Conservation (phyloP, 108 stramenopile genomes). For the Skeletonema menzelii region DNA sequence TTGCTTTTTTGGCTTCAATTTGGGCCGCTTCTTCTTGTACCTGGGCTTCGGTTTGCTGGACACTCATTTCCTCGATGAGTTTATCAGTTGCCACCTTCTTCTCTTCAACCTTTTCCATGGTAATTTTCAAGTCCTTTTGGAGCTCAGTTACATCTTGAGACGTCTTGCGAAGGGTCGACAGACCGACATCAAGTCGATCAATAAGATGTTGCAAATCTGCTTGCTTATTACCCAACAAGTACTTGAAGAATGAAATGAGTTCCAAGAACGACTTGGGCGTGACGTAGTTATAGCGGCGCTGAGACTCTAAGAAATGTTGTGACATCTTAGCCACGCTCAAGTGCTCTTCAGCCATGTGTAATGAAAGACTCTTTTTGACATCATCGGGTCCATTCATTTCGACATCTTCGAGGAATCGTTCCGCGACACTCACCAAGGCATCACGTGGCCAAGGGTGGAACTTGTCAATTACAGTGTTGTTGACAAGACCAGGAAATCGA, state of each 20-base stretch:
- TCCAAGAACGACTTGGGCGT: constrained; percentile 92
- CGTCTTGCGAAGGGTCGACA: constrained; percentile 84
- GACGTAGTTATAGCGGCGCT: constrained; percentile 89
- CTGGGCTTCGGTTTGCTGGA: constrained; percentile 78
- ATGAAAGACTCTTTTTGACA: constrained; percentile 54
- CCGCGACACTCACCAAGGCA: constrained; percentile 83
- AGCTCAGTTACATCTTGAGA: constrained; percentile 85
- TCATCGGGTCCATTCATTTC: constrained; percentile 54
- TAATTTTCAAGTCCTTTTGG: constrained; percentile 81
- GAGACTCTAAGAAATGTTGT: constrained; percentile 60
- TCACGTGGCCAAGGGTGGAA: constrained; percentile 93
- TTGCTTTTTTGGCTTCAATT: constrained; percentile 74
- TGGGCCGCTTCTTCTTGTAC: constrained; percentile 80
- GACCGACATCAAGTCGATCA: constrained; percentile 87
- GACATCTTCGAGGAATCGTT: constrained; percentile 76
- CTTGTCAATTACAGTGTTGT: constrained; percentile 85
- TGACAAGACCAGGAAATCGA: constrained; percentile 88
- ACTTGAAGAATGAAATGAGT: constrained; percentile 88
- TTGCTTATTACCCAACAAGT: constrained; percentile 77
- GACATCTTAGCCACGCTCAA: constrained; percentile 74
- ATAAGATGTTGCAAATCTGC: constrained; percentile 71
- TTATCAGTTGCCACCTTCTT: constrained; percentile 83
- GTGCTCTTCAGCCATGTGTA: constrained; percentile 92
- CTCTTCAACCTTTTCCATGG: constrained; percentile 87
- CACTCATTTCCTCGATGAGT: constrained; percentile 81